Evolutionary conservation across 2,329 filamentous ascomycete genomes (phyloP), one percentile per base, ranked within the genome.

Genomic region (Furcasterigmium furcatum): DNA sequence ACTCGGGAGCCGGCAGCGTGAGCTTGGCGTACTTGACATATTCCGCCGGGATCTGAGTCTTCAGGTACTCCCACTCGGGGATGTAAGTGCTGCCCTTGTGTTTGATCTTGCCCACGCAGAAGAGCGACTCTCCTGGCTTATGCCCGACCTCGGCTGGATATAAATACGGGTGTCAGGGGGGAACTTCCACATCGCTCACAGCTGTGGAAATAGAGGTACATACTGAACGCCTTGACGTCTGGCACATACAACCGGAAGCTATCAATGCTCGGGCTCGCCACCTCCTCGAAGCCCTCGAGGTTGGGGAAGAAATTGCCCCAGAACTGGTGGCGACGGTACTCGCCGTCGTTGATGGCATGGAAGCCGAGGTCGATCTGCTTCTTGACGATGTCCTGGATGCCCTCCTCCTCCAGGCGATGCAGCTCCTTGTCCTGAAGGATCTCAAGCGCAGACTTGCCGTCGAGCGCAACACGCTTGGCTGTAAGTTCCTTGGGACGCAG

Each of bases 301-400:
- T 64, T 71, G 39, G 62, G 59, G 49, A 61, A 63, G 47, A 62
- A 62, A 30, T 55, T 61, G 44, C 60, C 60, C 59, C 60, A 62
- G 47, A 62, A 63, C 44, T 62, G 58, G 43, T 62, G 59, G 24
- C 61, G 59, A 9, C 59, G 59, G 43, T 84, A 91, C 66, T 91
- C 87, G 59, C 87, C 87, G 52, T 83, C 84, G 38, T 79, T 85
- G 46, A 90, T 73, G 25, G 79, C 81, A 48, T 80, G 78, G 60
- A 86, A 79, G 35, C 85, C 83, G 2, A 86, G 72, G 46, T 84
- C 76, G 45, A 77, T 74, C 71, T 91, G 87, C 48, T 83, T 70
- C 59, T 83, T 76, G 46, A 90, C 81, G 27, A 89, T 80, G 9
- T 86, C 73, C 36, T 74, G 76, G 52, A 89, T 79, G 39, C 84